Evolutionary conservation across 2,329 filamentous ascomycete species (phyloP).

Genomic region (Colletotrichum paranaense): DNA sequence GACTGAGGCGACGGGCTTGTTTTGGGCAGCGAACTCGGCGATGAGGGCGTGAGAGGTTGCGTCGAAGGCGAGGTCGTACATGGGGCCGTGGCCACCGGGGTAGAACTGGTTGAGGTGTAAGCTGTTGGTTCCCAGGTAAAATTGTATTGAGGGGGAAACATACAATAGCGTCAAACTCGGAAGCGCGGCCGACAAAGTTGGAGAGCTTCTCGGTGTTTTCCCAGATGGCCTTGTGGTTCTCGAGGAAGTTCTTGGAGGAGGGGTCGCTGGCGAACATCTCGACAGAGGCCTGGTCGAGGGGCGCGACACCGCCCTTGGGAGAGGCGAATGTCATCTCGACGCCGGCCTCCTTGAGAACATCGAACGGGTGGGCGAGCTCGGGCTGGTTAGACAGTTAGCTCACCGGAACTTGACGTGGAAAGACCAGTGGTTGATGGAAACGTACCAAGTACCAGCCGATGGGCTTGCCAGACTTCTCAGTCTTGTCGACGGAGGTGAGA

Average conservation of each 20-base stretch:
- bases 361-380: slow-evolving; percentile 74
- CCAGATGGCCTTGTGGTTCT: slow-evolving; percentile 69
- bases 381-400: slow-evolving; percentile 49
- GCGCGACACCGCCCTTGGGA: slow-evolving; percentile 70
- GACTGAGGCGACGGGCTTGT: slow-evolving; percentile 74
- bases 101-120: slow-evolving; percentile 50
- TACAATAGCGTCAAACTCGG: slow-evolving; percentile 70
- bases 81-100: slow-evolving; percentile 70
- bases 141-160: not conserved
- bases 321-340: slow-evolving; percentile 69
- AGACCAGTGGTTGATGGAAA: not conserved
- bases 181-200: slow-evolving; percentile 64
- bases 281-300: slow-evolving; percentile 70
- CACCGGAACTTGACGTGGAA: no score
- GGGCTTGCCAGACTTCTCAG: slow-evolving; percentile 60
- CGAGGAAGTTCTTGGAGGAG: slow-evolving; percentile 64
- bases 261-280: slow-evolving; percentile 65
- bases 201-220: slow-evolving; percentile 70
- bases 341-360: slow-evolving; percentile 63
- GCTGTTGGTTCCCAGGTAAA: rapidly evolving
- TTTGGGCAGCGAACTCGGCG: slow-evolving; percentile 69
- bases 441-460: slow-evolving; percentile 79
- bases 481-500: slow-evolving; percentile 70
- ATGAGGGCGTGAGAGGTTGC: slow-evolving; percentile 68
- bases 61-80: slow-evolving; percentile 74